Evolutionary conservation across 75 land plant species (phyloP).

Genomic region (Gnetum montanum): DNA sequence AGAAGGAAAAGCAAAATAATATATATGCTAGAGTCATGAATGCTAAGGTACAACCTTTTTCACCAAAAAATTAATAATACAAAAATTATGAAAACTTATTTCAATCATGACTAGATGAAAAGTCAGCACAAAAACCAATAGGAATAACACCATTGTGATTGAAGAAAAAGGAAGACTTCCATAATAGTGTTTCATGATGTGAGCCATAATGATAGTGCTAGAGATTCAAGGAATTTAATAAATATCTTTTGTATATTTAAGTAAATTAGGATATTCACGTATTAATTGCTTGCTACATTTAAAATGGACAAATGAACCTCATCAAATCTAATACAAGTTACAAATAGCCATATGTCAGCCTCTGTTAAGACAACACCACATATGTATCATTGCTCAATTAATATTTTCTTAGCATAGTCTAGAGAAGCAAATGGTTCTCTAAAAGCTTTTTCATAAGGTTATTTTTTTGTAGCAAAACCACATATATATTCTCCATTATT

Average conservation of each 20-base stretch:
- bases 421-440: conserved; percentile 48
- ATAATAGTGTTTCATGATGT: conserved; percentile 77
- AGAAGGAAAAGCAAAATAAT: no score
- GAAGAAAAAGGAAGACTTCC: conserved; percentile 71
- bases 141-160: conserved; percentile 70
- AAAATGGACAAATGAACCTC: conserved; percentile 71
- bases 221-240: conserved; percentile 59
- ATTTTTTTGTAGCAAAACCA: conserved; percentile 76
- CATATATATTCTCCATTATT: conserved; percentile 90
- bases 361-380: conserved; percentile 71
- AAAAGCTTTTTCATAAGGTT: conserved; percentile 60
- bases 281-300: conserved; percentile 82
- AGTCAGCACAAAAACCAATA: conserved; percentile 49
- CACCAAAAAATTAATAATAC: no score
- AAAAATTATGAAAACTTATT: conserved; percentile 34
- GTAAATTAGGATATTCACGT: conserved; percentile 68
- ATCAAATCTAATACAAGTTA: conserved; percentile 79
- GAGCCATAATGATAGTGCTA: conserved; percentile 64
- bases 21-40: no score
- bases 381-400: conserved; percentile 60
- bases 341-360: conserved; percentile 80
- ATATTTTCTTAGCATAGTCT: conserved; percentile 72
- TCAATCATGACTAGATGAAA: conserved; percentile 67
- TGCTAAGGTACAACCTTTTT: no score
- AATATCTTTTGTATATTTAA: conserved; percentile 83